These are phyloP conservation scores for Parathielavia appendiculata DNA, from an alignment of 495 filamentous ascomycete species.

Conservation along the genomic window DNA sequence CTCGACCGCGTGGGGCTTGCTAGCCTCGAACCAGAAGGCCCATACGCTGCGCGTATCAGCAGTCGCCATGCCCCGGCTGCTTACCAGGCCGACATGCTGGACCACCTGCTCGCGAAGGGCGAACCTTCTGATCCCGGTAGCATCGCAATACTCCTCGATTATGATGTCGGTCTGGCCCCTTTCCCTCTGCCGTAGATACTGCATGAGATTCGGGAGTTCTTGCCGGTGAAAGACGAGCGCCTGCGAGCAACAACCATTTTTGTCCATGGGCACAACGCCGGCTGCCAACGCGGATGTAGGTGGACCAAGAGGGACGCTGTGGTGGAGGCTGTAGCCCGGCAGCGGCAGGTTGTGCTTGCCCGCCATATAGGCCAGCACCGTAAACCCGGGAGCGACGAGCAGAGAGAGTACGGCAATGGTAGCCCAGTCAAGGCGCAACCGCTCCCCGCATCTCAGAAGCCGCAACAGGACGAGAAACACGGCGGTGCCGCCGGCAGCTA, in stretches of 20 bases:
- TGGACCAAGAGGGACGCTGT: slow-evolving; percentile 25
- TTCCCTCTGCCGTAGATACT: slow-evolving; percentile 20
- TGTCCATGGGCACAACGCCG: slow-evolving; percentile 18
- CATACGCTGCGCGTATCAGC: slow-evolving; percentile 11
- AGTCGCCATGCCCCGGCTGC: slow-evolving; percentile 9
- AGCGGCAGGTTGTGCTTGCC: slow-evolving; percentile 43
- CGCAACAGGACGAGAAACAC: slow-evolving; percentile 1
- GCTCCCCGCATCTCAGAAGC: background rate
- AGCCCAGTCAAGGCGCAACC: slow-evolving; percentile 30
- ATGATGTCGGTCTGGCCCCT: slow-evolving; percentile 18
- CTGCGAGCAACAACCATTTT: slow-evolving; percentile 43
- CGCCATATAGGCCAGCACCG: slow-evolving; percentile 40
- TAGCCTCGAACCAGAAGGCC: slow-evolving; percentile 19
- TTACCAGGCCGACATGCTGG: slow-evolving; percentile 19
- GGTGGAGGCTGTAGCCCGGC: slow-evolving; percentile 32
- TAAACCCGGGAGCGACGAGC: slow-evolving; percentile 36
- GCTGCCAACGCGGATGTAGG: background rate
- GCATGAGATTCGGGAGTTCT: slow-evolving; percentile 30
- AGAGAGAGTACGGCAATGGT: slow-evolving; percentile 38
- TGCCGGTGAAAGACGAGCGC: slow-evolving; percentile 41
- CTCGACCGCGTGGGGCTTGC: slow-evolving; percentile 10
- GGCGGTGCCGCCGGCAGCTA: slow-evolving; percentile 4
- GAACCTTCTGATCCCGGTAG: slow-evolving; percentile 4
- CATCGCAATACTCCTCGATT: slow-evolving; percentile 19
- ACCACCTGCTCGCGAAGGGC: slow-evolving; percentile 15